These are phyloP conservation scores for Rubus idaeus DNA, from an alignment of 306 rosid species.

Conservation along the genomic window DNA sequence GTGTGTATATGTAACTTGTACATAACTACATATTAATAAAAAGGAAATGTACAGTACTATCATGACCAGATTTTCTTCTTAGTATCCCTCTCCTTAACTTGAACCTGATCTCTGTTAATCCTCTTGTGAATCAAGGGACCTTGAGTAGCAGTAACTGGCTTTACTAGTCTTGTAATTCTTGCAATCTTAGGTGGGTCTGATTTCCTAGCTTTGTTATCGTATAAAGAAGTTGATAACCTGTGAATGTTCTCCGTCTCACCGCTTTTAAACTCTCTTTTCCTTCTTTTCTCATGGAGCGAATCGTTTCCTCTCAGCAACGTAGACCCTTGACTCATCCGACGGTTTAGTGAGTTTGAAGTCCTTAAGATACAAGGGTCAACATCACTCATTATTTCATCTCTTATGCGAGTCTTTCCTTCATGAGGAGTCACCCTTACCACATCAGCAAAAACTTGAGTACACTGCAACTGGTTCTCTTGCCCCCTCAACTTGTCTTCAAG, in stretches of 20 bases:
- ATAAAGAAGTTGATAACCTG: slow-evolving; percentile 31
- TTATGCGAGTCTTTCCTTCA: slow-evolving; percentile 32
- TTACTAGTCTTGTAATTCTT: slow-evolving; percentile 51
- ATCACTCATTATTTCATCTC: slow-evolving; percentile 49
- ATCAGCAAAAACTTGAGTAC: slow-evolving; percentile 40
- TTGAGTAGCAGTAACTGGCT: slow-evolving; percentile 47
- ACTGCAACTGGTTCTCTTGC: slow-evolving; percentile 29
- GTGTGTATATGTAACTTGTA: background rate
- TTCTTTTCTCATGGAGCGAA: slow-evolving; percentile 52
- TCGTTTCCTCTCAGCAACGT: slow-evolving; percentile 42
- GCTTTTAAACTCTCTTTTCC: slow-evolving; percentile 59
- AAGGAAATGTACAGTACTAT: slow-evolving; percentile 27
- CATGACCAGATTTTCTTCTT: slow-evolving; percentile 83
- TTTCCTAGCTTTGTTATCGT: slow-evolving; percentile 55
- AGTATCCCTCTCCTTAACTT: slow-evolving; percentile 61
- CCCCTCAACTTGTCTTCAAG: slow-evolving; percentile 2
- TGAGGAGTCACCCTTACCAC: slow-evolving; percentile 53
- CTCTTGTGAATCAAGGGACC: slow-evolving; percentile 62
- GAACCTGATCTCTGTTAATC: slow-evolving; percentile 55
- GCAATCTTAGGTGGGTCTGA: slow-evolving; percentile 74
- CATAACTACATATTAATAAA: background rate
- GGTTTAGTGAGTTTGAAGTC: slow-evolving; percentile 51
- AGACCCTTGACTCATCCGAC: slow-evolving; percentile 51
- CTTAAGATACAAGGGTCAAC: slow-evolving; percentile 51
- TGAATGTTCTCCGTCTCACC: slow-evolving; percentile 62